A percentile compares a stretch with the other conserved stretches of the same genome.
Conservation (phyloP, 345 rosid species). For the Eucalyptus sideroxylon region DNA sequence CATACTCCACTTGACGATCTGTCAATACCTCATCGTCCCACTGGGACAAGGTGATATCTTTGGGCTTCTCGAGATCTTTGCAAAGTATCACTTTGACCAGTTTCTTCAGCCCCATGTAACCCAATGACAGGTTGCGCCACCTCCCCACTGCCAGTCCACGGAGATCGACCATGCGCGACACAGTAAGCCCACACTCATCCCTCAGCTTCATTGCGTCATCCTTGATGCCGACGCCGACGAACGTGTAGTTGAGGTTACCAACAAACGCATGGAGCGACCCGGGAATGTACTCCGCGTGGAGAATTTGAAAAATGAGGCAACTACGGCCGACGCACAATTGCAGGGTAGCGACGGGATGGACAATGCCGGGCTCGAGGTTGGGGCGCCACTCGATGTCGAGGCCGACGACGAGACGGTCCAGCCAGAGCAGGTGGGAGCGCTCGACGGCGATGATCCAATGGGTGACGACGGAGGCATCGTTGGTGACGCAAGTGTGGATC, state of each 20-base stretch:
- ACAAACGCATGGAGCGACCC: neutral
- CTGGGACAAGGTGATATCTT: neutral
- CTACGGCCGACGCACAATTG: neutral
- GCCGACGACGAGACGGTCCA: neutral
- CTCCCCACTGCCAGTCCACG: neutral
- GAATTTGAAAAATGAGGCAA: conserved; percentile 5
- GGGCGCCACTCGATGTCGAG: too few relatives aligned
- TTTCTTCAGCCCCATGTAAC: conserved; percentile 2
- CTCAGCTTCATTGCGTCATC: conserved; percentile 6
- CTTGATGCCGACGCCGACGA: conserved; percentile 13
- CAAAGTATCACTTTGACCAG: neutral
- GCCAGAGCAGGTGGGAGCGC: neutral
- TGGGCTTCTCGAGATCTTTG: neutral
- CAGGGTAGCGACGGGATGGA: neutral
- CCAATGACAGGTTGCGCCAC: neutral
- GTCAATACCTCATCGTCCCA: neutral
- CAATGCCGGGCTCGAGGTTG: neutral
- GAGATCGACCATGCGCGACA: conserved; percentile 3
- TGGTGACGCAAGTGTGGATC: neutral
- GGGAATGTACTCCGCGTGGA: conserved; percentile 2
- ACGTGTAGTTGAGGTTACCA: neutral
- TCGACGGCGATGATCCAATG: neutral
- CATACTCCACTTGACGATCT: neutral
- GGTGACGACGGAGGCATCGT: neutral
- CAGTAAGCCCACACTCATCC: neutral